phyloP scores from a whole-genome alignment of 2,329 filamentous ascomycete genomes.

The Bipolaris zeicola region DNA sequence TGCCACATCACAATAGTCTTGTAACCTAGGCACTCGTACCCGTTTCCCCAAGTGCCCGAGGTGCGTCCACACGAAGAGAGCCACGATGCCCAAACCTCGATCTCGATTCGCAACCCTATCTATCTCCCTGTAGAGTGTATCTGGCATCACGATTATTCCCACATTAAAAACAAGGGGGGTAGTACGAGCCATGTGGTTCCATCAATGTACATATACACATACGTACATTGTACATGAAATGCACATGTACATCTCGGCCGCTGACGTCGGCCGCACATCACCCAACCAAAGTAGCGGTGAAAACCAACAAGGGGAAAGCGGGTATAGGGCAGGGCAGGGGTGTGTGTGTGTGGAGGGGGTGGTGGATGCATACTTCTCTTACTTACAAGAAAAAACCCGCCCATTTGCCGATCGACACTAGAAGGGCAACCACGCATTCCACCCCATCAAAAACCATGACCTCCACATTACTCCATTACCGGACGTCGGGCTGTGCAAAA shows the following conservation, averaged over 20 bases:
- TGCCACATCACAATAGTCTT: background rate
- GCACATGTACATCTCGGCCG: background rate
- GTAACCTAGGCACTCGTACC: background rate
- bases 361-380: too few species aligned
- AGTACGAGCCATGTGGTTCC: background rate
- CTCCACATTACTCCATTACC: too few species aligned
- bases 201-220: background rate
- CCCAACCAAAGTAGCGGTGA: constrained; percentile 31
- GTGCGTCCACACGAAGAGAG: background rate
- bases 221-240: background rate
- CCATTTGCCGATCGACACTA: too few species aligned
- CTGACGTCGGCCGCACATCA: constrained; percentile 5
- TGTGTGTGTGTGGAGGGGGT: too few species aligned
- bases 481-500: too few species aligned
- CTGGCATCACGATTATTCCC: background rate
- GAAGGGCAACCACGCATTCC: too few species aligned
- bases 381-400: too few species aligned
- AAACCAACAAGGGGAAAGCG: background rate
- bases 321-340: background rate
- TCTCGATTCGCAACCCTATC: background rate
- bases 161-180: background rate
- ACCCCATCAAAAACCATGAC: too few species aligned
- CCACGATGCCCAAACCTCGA: background rate
- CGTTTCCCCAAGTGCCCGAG: constrained; percentile 1
- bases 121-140: too few species aligned